Evolutionary conservation across 208 protist species (phyloP), one percentile per base, ranked within the genome.

Genomic region (Strigomonas culicis): DNA sequence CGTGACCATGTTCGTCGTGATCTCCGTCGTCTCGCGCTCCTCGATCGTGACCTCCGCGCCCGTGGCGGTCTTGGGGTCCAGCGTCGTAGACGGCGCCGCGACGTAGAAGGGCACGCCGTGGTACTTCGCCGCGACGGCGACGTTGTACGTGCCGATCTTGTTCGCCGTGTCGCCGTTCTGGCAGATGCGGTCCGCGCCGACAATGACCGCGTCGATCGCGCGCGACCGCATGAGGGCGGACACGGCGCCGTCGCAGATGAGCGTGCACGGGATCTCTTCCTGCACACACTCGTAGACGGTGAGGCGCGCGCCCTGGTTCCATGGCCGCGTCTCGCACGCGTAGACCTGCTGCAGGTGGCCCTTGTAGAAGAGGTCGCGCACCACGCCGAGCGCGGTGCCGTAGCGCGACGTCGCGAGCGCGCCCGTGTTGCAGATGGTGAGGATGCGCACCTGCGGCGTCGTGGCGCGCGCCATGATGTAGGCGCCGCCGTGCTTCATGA

Each of bases 381-480:
- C 93, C 15, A 98, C 88, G 53, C 95, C 94, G 27, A 98, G 84
- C 0, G 97, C 97, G 3, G 95, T 98, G 63, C 93, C 93, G 80
- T 97, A 95, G 61, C 88, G 84, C 2, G 89, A 86, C 13, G 93
- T 97, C 0, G 95, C 97, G 15, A 98, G 79, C 17, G 94, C 93
- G 10, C 94, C 96, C 6, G 95, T 97, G 76, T 98, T 98, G 86
- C 96, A 98, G 61, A 98, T 95, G n/a, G 94, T 98, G 21, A 97
- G 77, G 17, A 98, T 57, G 34, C 63, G 47, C 13, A 95, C 84
- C 77, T 66, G 76, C 4, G 61, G 25, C 11, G 47, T 36, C 13
- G 31, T 59, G 17, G 78, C 77, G 32, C 66, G 70, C 7, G 58
- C 63, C 51, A 94, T 58, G 57, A 98, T 96, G 73, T 93, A 72